Base-by-base conservation (phyloP, 345 rosid species). In the Rubroshorea leprosula region DNA sequence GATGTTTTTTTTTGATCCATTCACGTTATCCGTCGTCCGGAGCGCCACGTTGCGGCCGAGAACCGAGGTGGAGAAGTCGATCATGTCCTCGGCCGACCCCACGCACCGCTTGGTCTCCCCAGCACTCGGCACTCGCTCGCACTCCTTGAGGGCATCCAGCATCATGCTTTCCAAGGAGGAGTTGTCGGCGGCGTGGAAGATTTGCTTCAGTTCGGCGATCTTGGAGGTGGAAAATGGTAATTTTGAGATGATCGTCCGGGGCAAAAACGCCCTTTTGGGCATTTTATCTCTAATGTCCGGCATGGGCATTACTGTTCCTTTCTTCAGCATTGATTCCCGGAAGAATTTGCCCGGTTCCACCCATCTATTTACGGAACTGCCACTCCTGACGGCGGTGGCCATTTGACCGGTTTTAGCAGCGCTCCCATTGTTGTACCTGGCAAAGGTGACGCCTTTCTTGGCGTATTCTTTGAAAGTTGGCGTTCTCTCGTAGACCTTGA, bases 91-190 rank as follows among this genome's bases (percentile, higher is more conserved):
- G 1, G 83, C 83, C 0, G 97, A 88, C 25, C 81, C 87, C 0
- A 87, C 94, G 45, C 97, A 90, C 19, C 86, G 83, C 52, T 90
- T 90, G 13, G 81, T 81, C 84, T 90, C 97, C 2, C 94, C 96
- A 0, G 58, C 47, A 56, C 86, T 90, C 5, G 97, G 78, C 0
- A 72, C 66, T 22, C 87, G 63, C 82, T 90, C 94, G 58, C 97
- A 90, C n/a, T 87, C 96, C 0, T 49, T 21, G 23, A 85, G 53
- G 11, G 97, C 77, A 19, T 78, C 72, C 19, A 54, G 23, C 11
- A 90, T 82, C 39, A 87, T 74, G 1, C 19, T 51, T 61, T 76
- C 84, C 87, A 87, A 62, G 5, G 84, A 51, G 0, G 97, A 87
- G 51, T 83, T 82, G 35, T 85, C 87, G 0, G 49, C 67, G 4